Evolutionary conservation across 1,139 yeast species (phyloP), one percentile per base, ranked within the genome.

Genomic region (Protomyces arabidopsidicola): DNA sequence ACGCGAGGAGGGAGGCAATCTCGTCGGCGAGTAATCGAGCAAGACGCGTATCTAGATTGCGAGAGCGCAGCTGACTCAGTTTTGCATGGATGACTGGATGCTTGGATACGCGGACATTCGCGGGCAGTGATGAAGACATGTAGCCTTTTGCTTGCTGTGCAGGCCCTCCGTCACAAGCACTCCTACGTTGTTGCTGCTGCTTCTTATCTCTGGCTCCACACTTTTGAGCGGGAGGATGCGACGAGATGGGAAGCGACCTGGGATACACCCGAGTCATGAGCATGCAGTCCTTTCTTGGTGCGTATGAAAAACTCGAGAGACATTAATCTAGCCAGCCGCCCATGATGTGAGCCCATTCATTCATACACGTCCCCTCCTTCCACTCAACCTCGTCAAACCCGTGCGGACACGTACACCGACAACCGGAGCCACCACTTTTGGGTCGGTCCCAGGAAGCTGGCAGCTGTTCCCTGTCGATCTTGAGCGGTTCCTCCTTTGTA

Each of bases 331-430:
- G 38, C 63, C 63, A 53, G 20, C 76, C 77, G 14, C 77, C 77
- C 53, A 71, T 68, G 14, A 73, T 68, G 24, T 72, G 72, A 20
- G 80, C 78, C 88, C 88, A 86, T 45, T 77, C 76, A n/a, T 78
- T 73, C 58, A 84, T 73, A 73, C 90, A 86, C 1, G 82, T 75
- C 3, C 83, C 81, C 3, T 77, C 77, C 24, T 81, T 75, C 68
- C 83, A 79, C 72, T 86, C 91, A 53, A 83, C 78, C 62, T 84
- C 88, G 14, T 68, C 69, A 62, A 77, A 78, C 55, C 73, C 75
- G 1, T 74, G 70, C 2, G 95, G 96, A 75, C 97, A 90, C 68
- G 82, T 79, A 74, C 97, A 90, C 57, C 96, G 78, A 73, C 97
- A 90, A 1, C 97, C 97, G 3, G 85, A 84, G 0, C 96, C 96